Evolutionary conservation across 116 monocot species (phyloP), one percentile per base, ranked within the genome.

Genomic region (Papilionanthe hybrid): DNA sequence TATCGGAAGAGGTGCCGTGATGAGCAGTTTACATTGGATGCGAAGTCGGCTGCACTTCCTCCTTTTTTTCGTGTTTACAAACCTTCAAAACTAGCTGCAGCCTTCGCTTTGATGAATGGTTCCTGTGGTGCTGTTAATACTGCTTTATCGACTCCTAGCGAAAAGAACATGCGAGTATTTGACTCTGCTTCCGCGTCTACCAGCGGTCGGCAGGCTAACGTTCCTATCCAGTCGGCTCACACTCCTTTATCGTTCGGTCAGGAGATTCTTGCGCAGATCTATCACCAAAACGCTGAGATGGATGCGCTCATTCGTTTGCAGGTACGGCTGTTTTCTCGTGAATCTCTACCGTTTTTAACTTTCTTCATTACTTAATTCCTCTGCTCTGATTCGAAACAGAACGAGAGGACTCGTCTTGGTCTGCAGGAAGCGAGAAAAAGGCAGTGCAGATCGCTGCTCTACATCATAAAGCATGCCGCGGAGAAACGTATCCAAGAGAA

Each of bases 351-450:
- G 5, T 30, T 63, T 17, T 72, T 18, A n/a, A n/a, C 28, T 9
- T 18, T 47, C 15, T 6, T 43, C 45, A 25, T 11, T 69, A 28
- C 29, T 79, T 25, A 63, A 63, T 25, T 25, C 5, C 23, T 23
- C 15, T 53, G 25, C 42, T 41, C 11, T 18, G 4, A 27, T 44
- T 17, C 11, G 1, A 32, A 5, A 32, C 75, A 88, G 88, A 82
- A n/a, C 72, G 88, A 88, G 53, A 79, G 78, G 53, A 47, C 85
- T 29, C 47, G 73, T 17, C 20, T 25, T 41, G 88, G 56, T 25
- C 25, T 85, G 43, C 55, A 82, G 68, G 82, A 82, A 37, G 68
- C 73, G 18, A 42, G 72, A 0, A 72, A 44, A 68, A 49, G 80
- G 74, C 82, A 81, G 44, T 57, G 47, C 60, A 53, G 42, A 12